These are phyloP conservation scores for Fusarium abutilonis DNA, from an alignment of 2,329 filamentous ascomycete species.

Conservation along the genomic window DNA sequence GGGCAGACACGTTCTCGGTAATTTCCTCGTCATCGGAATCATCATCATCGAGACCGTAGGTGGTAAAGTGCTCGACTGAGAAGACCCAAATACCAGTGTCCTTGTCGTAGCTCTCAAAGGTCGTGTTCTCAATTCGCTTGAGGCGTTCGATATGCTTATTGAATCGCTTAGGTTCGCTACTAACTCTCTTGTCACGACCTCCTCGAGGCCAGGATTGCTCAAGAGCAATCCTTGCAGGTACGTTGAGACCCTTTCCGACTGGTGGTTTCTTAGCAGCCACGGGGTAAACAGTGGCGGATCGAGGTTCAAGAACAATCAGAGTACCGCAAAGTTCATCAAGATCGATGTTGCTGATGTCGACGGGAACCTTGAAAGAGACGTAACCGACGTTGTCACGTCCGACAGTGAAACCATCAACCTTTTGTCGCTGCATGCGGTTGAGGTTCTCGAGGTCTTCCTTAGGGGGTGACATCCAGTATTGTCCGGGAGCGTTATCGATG, in stretches of 20 bases:
- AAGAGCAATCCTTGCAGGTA: constrained; percentile 86
- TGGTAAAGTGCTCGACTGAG: constrained; percentile 94
- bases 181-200: constrained; percentile 64
- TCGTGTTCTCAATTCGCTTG: constrained; percentile 80
- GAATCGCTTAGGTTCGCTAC: constrained; percentile 69
- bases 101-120: constrained; percentile 81
- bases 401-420: constrained; percentile 78
- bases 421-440: constrained; percentile 80
- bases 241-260: constrained; percentile 88
- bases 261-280: constrained; percentile 80
- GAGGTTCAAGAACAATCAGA: constrained; percentile 79
- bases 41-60: constrained; percentile 85
- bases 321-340: constrained; percentile 81
- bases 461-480: constrained; percentile 87
- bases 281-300: constrained; percentile 89
- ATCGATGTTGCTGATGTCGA: constrained; percentile 83
- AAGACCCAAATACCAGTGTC: constrained; percentile 90
- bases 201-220: constrained; percentile 91
- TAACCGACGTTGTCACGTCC: constrained; percentile 84
- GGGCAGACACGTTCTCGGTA: constrained; percentile 10
- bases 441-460: constrained; percentile 80
- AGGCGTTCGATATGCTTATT: constrained; percentile 86
- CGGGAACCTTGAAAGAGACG: constrained; percentile 81
- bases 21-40: constrained; percentile 68
- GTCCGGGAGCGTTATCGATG: constrained; percentile 67